These are phyloP conservation scores for Aspergillus tamarii DNA, from an alignment of 2,329 filamentous ascomycete species.

Conservation along the genomic window DNA sequence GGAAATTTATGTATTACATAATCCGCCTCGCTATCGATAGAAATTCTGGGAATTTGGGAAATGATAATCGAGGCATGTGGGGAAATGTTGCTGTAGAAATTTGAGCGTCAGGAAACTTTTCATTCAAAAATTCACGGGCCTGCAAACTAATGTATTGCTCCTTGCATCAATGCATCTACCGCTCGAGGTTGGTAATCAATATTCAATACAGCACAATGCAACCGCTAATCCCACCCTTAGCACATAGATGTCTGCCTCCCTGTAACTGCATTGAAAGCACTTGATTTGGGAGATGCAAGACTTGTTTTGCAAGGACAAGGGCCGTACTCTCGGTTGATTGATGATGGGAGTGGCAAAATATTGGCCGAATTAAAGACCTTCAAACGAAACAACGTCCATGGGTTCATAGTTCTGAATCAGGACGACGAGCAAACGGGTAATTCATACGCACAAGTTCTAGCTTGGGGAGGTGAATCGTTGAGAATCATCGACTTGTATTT, in stretches of 20 bases:
- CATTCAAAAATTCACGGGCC: constrained; percentile 13
- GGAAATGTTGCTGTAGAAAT: constrained; percentile 8
- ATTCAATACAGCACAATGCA: neutral
- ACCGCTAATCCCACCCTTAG: constrained; percentile 34
- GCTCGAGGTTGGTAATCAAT: constrained; percentile 33
- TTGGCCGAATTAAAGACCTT: constrained; percentile 36
- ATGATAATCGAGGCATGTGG: constrained; percentile 17
- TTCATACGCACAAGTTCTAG: constrained; percentile 44
- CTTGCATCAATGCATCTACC: constrained; percentile 30
- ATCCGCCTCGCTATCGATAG: constrained; percentile 19
- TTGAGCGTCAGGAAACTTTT: constrained; percentile 1
- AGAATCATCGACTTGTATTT: constrained; percentile 40
- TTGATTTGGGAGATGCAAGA: constrained; percentile 29
- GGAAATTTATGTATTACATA: constrained; percentile 20
- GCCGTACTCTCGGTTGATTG: constrained; percentile 36
- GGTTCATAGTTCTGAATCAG: constrained; percentile 35
- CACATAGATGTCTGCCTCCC: constrained; percentile 48
- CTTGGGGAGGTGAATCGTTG: constrained; percentile 72
- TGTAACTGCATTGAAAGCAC: constrained; percentile 43
- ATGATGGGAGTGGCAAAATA: constrained; percentile 35
- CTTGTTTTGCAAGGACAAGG: constrained; percentile 47
- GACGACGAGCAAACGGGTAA: constrained; percentile 17
- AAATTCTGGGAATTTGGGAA: constrained; percentile 23
- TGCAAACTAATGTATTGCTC: constrained; percentile 21
- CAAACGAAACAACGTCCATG: constrained; percentile 44